Percentiles rank a stretch among this genome's conserved stretches.
Conservation (phyloP, 495 filamentous ascomycete species). For the Hypoxylon fuscum region DNA sequence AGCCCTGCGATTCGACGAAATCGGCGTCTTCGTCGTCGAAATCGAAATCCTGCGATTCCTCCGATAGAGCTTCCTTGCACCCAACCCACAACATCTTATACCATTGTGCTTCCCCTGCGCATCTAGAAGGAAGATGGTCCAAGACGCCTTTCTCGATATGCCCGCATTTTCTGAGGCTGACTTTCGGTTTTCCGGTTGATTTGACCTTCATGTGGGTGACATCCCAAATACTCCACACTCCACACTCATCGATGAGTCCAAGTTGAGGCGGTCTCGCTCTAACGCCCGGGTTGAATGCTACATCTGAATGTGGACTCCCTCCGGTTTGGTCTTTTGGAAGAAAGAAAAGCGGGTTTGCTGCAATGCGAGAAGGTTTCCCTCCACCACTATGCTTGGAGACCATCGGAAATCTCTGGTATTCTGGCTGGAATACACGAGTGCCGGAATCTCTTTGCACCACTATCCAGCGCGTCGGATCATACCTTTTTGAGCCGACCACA, state of each 20-base stretch:
- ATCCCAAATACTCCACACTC: slow-evolving; percentile 82
- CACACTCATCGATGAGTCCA: slow-evolving; percentile 74
- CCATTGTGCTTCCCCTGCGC: slow-evolving; percentile 25
- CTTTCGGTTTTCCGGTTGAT: slow-evolving; percentile 13
- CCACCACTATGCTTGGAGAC: slow-evolving; percentile 11
- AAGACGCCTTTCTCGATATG: slow-evolving; percentile 41
- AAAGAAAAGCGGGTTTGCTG: slow-evolving; percentile 67
- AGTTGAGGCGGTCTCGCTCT: slow-evolving; percentile 64
- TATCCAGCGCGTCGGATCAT: slow-evolving; percentile 64
- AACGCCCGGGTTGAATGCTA: slow-evolving; percentile 81
- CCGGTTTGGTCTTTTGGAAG: slow-evolving; percentile 64
- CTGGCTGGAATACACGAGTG: slow-evolving; percentile 69
- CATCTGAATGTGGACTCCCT: slow-evolving; percentile 70
- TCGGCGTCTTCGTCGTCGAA: slow-evolving; percentile 30
- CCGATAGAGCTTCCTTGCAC: slow-evolving; percentile 10
- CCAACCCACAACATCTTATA: slow-evolving; percentile 43
- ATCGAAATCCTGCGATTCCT: slow-evolving; percentile 24
- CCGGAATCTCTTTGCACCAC: slow-evolving; percentile 66
- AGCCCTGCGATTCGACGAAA: slow-evolving; percentile 14
- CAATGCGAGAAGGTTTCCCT: slow-evolving; percentile 60
- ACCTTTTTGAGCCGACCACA: slow-evolving; percentile 58
- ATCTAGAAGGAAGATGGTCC: slow-evolving; percentile 25
- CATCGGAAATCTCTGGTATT: slow-evolving; percentile 45
- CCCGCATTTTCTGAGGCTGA: slow-evolving; percentile 27
- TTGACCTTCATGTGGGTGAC: slow-evolving; percentile 48